A percentile compares a stretch with the other conserved stretches of the same genome.
These are phyloP conservation scores for Xerocomus brunneocitrinus DNA, from an alignment of 768 basidiomycete species.

Conservation along the genomic window DNA sequence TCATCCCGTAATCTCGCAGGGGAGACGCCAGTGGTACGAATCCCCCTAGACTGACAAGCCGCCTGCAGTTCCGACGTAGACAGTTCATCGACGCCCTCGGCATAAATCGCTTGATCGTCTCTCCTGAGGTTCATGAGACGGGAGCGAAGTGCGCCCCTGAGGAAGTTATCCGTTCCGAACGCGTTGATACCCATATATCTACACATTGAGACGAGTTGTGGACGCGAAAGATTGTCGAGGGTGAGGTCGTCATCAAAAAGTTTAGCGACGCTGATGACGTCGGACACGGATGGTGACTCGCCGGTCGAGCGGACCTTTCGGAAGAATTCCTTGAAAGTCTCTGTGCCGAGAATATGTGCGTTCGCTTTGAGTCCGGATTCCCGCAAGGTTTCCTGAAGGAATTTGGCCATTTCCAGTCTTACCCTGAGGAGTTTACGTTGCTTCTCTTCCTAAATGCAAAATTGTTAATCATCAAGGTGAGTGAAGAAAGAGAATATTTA, in stretches of 20 bases:
- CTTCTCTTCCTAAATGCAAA: slow-evolving; percentile 76
- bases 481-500: slow-evolving; percentile 31
- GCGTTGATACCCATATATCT: slow-evolving; percentile 98
- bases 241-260: slow-evolving; percentile 98
- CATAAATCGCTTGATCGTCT: slow-evolving; percentile 89
- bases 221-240: slow-evolving; percentile 94
- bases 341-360: slow-evolving; percentile 87
- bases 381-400: slow-evolving; percentile 93
- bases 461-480: background rate
- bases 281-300: slow-evolving; percentile 82
- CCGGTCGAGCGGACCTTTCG: slow-evolving; percentile 96
- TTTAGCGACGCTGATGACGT: slow-evolving; percentile 92
- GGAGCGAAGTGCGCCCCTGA: slow-evolving; percentile 85
- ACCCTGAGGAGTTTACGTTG: slow-evolving; percentile 92
- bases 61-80: slow-evolving; percentile 90
- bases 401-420: slow-evolving; percentile 97
- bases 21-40: slow-evolving; percentile 81
- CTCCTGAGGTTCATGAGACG: slow-evolving; percentile 78
- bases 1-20: slow-evolving; percentile 88
- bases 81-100: slow-evolving; percentile 86
- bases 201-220: slow-evolving; percentile 97
- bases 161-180: slow-evolving; percentile 97
- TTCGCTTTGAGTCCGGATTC: slow-evolving; percentile 92
- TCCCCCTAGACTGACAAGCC: slow-evolving; percentile 91
- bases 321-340: slow-evolving; percentile 99